phyloP scores from a whole-genome alignment of 371 early-diverging fungal genomes.

The Entomophthora muscae region DNA sequence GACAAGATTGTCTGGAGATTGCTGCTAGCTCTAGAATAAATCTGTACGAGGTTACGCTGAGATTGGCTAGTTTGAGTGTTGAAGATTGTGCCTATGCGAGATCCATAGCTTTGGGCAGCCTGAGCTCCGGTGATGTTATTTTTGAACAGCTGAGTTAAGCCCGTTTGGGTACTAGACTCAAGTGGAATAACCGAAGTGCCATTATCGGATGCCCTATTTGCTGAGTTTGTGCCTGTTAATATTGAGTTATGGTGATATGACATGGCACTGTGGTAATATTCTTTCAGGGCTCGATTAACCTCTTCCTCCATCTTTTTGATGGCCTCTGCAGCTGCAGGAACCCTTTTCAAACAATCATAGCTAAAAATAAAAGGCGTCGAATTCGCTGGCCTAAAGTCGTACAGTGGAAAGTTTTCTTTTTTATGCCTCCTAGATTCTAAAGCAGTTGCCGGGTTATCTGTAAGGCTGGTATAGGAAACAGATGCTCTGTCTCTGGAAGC shows the following conservation, averaged over 20 bases:
- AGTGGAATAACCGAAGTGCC: neutral
- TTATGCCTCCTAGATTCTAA: too few relatives aligned
- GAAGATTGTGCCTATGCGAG: neutral
- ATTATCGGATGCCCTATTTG: neutral
- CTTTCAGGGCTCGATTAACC: neutral
- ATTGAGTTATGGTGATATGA: neutral
- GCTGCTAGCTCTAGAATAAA: neutral
- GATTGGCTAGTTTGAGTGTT: neutral
- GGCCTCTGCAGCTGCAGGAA: neutral
- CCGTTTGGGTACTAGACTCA: neutral
- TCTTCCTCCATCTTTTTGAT: neutral
- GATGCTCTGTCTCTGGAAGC: too few relatives aligned
- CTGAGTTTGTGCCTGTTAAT: neutral
- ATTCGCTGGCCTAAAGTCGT: too few relatives aligned
- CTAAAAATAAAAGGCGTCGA: neutral
- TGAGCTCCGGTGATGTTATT: neutral
- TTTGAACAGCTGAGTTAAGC: neutral
- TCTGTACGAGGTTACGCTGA: neutral
- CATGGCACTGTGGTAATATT: neutral
- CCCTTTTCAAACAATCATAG: neutral
- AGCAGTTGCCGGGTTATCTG: too few relatives aligned
- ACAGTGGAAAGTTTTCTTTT: too few relatives aligned
- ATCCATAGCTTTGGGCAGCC: neutral
- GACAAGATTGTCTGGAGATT: neutral
- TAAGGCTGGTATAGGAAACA: too few relatives aligned